A percentile compares a stretch with the other conserved stretches of the same genome.
These are phyloP conservation scores for Ceratocystiopsis sp. DNA, from an alignment of 2,329 filamentous ascomycete species.

Conservation along the genomic window DNA sequence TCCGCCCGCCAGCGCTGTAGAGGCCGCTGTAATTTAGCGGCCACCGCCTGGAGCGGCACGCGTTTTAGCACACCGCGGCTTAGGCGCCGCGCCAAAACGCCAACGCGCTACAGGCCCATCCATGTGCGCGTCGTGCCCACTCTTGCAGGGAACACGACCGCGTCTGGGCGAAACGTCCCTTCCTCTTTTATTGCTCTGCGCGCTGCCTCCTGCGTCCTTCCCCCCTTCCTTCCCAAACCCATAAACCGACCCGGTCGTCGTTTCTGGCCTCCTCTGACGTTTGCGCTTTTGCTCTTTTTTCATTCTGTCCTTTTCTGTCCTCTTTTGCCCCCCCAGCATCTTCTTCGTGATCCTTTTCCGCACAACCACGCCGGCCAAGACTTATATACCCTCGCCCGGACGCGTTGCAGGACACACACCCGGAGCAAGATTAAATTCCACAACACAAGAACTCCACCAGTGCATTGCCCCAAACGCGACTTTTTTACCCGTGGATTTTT, in stretches of 20 bases:
- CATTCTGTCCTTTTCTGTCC: no score
- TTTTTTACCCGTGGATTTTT: neutral
- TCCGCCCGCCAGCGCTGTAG: no score
- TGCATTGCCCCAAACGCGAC: neutral
- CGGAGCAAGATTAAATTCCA: neutral
- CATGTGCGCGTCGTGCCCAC: constrained; percentile 10
- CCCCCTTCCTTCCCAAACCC: neutral
- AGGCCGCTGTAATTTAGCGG: no score
- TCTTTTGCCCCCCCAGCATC: neutral
- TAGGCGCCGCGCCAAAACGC: constrained; percentile 9
- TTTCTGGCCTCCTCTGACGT: neutral
- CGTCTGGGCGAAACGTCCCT: constrained; percentile 9
- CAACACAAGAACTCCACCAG: neutral
- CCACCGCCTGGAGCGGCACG: no score
- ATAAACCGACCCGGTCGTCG: neutral
- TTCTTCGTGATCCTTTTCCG: neutral
- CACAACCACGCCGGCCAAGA: neutral
- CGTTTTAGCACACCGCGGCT: neutral
- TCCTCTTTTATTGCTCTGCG: constrained; percentile 2
- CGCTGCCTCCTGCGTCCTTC: neutral
- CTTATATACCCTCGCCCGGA: neutral
- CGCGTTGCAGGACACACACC: neutral
- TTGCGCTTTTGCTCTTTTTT: no score
- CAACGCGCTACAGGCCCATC: constrained; percentile 7
- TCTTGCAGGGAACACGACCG: constrained; percentile 7